A percentile compares a stretch with the other conserved stretches of the same genome.
phyloP scores from a whole-genome alignment of 495 filamentous ascomycete species.

The Penicillium roqueforti region DNA sequence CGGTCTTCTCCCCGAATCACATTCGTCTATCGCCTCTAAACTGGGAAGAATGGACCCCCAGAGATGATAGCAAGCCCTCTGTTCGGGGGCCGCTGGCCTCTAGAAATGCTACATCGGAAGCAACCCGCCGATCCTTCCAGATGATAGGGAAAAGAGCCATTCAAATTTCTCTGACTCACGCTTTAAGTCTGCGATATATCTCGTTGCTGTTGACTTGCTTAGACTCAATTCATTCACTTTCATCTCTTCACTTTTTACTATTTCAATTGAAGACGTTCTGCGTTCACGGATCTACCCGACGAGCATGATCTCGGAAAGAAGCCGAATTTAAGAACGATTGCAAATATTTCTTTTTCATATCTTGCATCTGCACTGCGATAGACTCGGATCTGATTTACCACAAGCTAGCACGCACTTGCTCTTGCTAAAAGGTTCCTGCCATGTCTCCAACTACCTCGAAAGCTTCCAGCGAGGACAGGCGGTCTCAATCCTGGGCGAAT shows the following conservation, averaged over 20 bases:
- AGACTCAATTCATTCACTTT: background rate
- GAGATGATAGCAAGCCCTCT: background rate
- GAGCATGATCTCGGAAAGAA: slow-evolving; percentile 12
- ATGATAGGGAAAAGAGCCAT: background rate
- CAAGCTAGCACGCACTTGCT: background rate
- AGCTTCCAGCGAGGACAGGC: slow-evolving; percentile 18
- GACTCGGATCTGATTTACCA: background rate
- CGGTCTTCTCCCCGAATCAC: slow-evolving; percentile 16
- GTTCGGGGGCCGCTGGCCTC: background rate
- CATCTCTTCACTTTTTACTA: background rate
- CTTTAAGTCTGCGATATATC: slow-evolving; percentile 2
- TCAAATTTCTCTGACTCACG: slow-evolving; percentile 19
- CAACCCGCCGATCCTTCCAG: slow-evolving; percentile 2
- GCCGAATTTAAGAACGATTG: slow-evolving; percentile 3
- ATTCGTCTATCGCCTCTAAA: background rate
- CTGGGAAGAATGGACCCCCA: slow-evolving; percentile 4
- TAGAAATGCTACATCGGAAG: background rate
- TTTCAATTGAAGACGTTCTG: slow-evolving; percentile 11
- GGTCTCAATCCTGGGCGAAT: slow-evolving; percentile 5
- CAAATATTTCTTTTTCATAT: background rate
- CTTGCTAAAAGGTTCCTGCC: background rate
- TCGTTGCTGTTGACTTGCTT: background rate
- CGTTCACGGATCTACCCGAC: background rate
- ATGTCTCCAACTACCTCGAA: slow-evolving; percentile 19
- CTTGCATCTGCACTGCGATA: background rate